Evolutionary conservation across 345 rosid genomes (phyloP).

Genomic region (Acer yangbiense): DNA sequence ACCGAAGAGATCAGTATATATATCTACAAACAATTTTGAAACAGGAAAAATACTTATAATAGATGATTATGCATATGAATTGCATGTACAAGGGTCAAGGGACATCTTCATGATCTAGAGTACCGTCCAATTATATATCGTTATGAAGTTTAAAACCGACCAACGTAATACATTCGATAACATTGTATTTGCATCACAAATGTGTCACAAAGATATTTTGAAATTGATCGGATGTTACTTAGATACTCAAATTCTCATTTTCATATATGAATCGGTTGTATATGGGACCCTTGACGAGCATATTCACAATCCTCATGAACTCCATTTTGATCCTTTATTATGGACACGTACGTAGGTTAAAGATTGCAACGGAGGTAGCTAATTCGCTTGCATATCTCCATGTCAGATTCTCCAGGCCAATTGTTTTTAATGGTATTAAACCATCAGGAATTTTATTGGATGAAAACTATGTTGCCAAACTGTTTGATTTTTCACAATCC

Average conservation of each 20-base stretch:
- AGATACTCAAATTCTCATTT: constrained; percentile 6
- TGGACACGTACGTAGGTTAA: constrained; percentile 21
- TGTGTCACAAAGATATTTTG: constrained; percentile 13
- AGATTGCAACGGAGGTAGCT: constrained; percentile 18
- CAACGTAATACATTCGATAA: background rate
- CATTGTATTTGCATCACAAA: background rate
- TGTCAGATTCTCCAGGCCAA: constrained; percentile 10
- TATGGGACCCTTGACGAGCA: background rate
- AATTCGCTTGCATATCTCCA: constrained; percentile 22
- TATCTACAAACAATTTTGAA: too few species aligned
- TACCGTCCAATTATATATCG: background rate
- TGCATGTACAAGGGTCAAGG: too few species aligned
- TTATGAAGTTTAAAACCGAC: background rate
- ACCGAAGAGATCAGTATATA: background rate
- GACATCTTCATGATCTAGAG: constrained; percentile 8
- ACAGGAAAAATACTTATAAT: too few species aligned
- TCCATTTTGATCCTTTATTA: background rate
- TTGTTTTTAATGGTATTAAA: constrained; percentile 3
- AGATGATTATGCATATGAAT: background rate
- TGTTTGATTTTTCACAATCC: background rate
- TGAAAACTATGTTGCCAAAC: background rate
- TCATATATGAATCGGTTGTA: constrained; percentile 12
- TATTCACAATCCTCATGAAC: background rate
- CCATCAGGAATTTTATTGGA: background rate
- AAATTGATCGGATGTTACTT: constrained; percentile 7